Percentiles rank a stretch among this genome's conserved stretches.
phyloP scores from a whole-genome alignment of 768 basidiomycete species.

The Leccinum fibrillosum region DNA sequence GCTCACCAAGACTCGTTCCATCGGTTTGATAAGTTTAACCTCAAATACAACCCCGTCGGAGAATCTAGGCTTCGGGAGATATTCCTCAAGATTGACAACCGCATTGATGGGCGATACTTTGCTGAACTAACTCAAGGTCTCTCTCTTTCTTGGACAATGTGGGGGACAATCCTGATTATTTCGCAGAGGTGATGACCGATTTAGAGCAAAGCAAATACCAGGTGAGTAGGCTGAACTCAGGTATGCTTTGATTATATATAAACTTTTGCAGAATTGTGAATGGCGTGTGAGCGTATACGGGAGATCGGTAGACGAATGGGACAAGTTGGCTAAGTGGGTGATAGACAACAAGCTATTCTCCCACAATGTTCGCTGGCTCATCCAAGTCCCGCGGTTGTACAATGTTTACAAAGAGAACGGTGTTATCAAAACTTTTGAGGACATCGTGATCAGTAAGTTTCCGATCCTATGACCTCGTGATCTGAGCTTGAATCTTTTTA shows the following conservation, averaged over 20 bases:
- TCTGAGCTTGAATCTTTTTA: slow-evolving; percentile 28
- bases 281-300: slow-evolving; percentile 98
- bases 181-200: slow-evolving; percentile 92
- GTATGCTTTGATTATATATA: not conserved
- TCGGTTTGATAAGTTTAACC: slow-evolving; percentile 96
- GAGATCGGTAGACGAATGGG: slow-evolving; percentile 82
- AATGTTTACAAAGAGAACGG: slow-evolving; percentile 92
- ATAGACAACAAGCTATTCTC: slow-evolving; percentile 90
- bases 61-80: slow-evolving; percentile 94
- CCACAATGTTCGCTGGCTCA: slow-evolving; percentile 97
- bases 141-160: not conserved
- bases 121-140: slow-evolving; percentile 91
- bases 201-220: slow-evolving; percentile 98
- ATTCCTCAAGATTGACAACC: slow-evolving; percentile 97
- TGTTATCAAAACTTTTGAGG: slow-evolving; percentile 81
- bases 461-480: not conserved
- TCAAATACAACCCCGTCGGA: slow-evolving; percentile 96
- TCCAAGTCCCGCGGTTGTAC: slow-evolving; percentile 93
- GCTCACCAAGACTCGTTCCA: slow-evolving; percentile 98
- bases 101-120: slow-evolving; percentile 86
- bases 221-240: slow-evolving; percentile 38
- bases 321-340: slow-evolving; percentile 97
- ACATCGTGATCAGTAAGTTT: slow-evolving; percentile 80
- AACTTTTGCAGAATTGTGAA: slow-evolving; percentile 71
- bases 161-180: not conserved